Percentiles rank a stretch among this genome's conserved stretches.
Evolutionary conservation across 441 rosid species (phyloP).

Genomic region (Hura crepitans): DNA sequence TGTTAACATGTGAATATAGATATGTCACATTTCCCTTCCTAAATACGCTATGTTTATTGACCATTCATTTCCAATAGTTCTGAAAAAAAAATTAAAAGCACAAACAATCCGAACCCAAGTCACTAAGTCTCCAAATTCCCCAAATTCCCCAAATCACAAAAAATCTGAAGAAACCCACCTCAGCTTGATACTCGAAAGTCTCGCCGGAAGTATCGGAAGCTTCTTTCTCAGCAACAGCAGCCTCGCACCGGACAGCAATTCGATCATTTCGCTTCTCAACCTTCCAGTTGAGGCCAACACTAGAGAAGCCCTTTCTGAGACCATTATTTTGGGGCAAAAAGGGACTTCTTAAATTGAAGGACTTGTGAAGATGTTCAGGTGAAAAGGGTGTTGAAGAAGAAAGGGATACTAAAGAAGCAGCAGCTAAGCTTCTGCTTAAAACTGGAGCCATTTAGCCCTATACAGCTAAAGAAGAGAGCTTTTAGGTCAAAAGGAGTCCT

Average conservation of each 20-base stretch:
- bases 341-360: conserved; percentile 35
- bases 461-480: not conserved
- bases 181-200: conserved; percentile 96
- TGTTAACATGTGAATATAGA: not conserved
- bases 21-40: not conserved
- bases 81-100: not conserved
- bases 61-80: not conserved
- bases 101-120: not conserved
- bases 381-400: conserved; percentile 44
- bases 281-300: conserved; percentile 55
- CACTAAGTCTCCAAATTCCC: not conserved
- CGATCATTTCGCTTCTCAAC: conserved; percentile 45
- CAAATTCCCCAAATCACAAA: not conserved
- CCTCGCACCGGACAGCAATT: conserved; percentile 53
- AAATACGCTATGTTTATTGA: not conserved
- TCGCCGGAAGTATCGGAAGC: conserved; percentile 68
- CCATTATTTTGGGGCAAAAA: conserved; percentile 43
- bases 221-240: conserved; percentile 84
- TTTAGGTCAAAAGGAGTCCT: not conserved
- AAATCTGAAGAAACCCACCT: conserved; percentile 49
- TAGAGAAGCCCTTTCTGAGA: conserved; percentile 41
- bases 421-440: conserved; percentile 55
- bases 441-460: conserved; percentile 60
- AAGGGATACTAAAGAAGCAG: conserved; percentile 48
- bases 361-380: conserved; percentile 27